Base-by-base conservation (phyloP, 1,284 basidiomycete species). In the Schizopora paradoxa region DNA sequence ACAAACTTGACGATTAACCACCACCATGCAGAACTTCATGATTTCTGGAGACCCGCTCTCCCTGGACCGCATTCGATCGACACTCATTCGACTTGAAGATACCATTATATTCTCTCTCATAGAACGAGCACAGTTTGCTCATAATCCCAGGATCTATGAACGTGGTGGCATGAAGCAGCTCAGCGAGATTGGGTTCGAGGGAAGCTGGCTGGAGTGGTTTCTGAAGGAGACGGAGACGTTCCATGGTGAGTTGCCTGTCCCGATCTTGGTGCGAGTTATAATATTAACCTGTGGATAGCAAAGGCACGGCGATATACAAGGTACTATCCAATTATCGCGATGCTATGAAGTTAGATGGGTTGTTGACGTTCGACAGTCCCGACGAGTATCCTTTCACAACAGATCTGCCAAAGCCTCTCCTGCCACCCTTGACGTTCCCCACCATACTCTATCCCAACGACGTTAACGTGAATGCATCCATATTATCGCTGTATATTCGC, bases 81-180 rank as follows among this genome's bases (percentile, higher is more conserved):
- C 92, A 44, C 74, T 99, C 13, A 83, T 79, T 54, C 79, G 96
- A 14, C 79, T 99, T 16, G 96, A 99, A 62, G 96, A 99, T 57
- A 99, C 95, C 16, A 99, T 99, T 69, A 96, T 98, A 62, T 99
- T 99, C 62, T 83, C 77, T 44, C 76, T 94, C 56, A 99, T 99
- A 58, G 96, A 99, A 65, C 82, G 96, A 21, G 94, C 93, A 0
- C 95, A 99, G 63, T 99, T 97, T 59, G 91, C 91, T 0, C 85
- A 90, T 63, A 98, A 99, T 61, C 80, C 85, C n/a, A 77, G 74
- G 48, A 95, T 96, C 55, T 99, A 99, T 69, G 69, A 83, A 47
- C 73, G 74, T 2, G 86, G 83, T 10, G 85, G 77, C 1, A 91
- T 98, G 66, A 68, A 82, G 38, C 85, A 94, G 63, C 72, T 90